Evolutionary conservation across 2,329 filamentous ascomycete species (phyloP).

Genomic region (Cladophialophora carrionii): DNA sequence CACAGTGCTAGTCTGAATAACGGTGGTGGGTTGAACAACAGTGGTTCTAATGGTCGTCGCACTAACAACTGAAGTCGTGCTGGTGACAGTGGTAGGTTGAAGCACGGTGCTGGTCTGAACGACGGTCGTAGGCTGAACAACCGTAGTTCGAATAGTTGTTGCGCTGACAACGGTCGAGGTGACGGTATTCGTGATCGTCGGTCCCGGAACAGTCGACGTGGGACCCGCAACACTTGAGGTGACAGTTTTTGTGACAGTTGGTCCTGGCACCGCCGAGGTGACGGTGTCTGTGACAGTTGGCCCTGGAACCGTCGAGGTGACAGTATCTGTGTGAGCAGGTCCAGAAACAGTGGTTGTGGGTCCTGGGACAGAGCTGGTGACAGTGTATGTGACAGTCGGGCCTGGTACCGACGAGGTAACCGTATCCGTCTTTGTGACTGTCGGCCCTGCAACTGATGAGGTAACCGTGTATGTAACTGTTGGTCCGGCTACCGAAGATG

Average conservation of each 20-base stretch:
- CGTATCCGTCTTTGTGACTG: no score
- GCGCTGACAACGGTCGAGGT: background rate
- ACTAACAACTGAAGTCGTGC: conserved; percentile 1
- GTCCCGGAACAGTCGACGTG: background rate
- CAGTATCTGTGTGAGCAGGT: background rate
- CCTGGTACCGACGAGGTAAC: background rate
- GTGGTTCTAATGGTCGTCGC: background rate
- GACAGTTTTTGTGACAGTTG: background rate
- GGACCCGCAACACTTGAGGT: background rate
- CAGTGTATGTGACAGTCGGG: background rate
- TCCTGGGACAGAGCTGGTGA: background rate
- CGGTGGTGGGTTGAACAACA: background rate
- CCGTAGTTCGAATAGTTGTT: no score
- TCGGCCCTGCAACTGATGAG: background rate
- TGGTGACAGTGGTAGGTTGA: no score
- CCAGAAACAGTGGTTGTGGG: background rate
- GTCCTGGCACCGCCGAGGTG: background rate
- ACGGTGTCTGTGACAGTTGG: background rate
- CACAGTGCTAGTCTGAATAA: background rate
- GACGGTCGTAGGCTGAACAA: no score
- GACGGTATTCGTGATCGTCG: background rate
- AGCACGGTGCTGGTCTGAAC: no score
- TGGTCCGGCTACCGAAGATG: background rate
- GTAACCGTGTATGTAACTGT: background rate
- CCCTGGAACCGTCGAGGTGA: background rate